Conservation (phyloP, 2,329 filamentous ascomycete species). For the Alternaria triticimaculans region DNA sequence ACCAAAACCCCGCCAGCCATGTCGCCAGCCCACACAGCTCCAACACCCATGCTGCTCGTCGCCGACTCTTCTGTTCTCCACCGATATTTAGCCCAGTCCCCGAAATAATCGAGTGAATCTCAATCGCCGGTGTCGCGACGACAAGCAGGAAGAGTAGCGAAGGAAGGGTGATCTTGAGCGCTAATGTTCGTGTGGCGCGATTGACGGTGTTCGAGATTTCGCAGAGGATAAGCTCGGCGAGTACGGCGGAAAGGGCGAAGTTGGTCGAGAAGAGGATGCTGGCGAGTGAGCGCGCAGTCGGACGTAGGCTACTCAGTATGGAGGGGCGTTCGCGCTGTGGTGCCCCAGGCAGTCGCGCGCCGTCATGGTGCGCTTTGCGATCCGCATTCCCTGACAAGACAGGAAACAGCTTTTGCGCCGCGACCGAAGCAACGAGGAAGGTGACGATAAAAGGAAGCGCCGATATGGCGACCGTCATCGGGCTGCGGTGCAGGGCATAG, state of each 20-base stretch:
- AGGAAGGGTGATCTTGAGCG: conserved; percentile 72
- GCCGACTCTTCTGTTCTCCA: conserved; percentile 63
- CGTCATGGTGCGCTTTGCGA: conserved; percentile 67
- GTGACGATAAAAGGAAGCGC: conserved; percentile 73
- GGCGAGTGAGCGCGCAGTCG: conserved; percentile 52
- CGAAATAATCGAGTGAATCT: conserved; percentile 70
- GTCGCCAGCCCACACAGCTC: conserved; percentile 66
- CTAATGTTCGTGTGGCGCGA: conserved; percentile 69
- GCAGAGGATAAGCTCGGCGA: conserved; percentile 81
- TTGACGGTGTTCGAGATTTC: conserved; percentile 82
- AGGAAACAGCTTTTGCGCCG: conserved; percentile 74
- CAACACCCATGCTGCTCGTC: conserved; percentile 68
- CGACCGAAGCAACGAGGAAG: conserved; percentile 69
- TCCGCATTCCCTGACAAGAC: conserved; percentile 65
- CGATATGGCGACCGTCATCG: conserved; percentile 64
- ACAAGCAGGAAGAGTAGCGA: conserved; percentile 75
- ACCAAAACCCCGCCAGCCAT: conserved; percentile 82
- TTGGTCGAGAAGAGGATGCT: conserved; percentile 77
- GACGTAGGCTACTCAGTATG: conserved; percentile 48
- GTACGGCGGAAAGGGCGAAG: conserved; percentile 75
- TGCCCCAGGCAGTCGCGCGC: conserved; percentile 63
- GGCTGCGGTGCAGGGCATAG: conserved; percentile 50
- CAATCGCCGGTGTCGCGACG: conserved; percentile 77
- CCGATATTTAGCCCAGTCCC: conserved; percentile 68
- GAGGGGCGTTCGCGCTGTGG: conserved; percentile 31